Conservation (phyloP, 2,329 filamentous ascomycete genomes). For the Didymella exigua region DNA sequence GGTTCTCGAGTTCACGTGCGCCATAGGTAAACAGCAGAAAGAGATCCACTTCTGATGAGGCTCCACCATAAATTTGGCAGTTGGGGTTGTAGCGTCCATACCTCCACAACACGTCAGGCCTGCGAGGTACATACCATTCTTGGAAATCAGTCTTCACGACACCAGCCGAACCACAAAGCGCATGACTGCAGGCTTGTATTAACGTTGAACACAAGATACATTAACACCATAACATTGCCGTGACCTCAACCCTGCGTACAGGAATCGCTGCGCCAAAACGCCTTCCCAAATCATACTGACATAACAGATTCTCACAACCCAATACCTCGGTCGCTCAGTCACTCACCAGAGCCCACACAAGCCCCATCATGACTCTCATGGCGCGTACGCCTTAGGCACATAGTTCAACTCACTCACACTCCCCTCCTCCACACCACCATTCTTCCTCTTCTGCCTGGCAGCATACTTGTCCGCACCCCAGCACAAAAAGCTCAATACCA, state of each 20-base stretch:
- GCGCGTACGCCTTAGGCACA: constrained; percentile 15
- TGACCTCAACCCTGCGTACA: constrained; percentile 9
- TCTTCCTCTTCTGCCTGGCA: constrained; percentile 40
- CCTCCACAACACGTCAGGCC: not conserved
- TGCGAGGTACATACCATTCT: too few species aligned
- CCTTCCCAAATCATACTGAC: not conserved
- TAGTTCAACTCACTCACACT: constrained; percentile 14
- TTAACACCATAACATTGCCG: not conserved
- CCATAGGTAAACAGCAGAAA: not conserved
- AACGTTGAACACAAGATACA: not conserved
- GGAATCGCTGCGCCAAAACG: constrained; percentile 7
- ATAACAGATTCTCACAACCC: not conserved
- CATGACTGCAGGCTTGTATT: too few species aligned
- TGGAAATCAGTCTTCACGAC: not conserved
- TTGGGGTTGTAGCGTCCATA: not conserved
- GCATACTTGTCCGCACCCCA: constrained; percentile 49
- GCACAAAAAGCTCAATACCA: constrained; percentile 41
- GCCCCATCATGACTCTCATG: not conserved
- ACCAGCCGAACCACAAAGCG: too few species aligned
- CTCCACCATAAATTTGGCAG: not conserved
- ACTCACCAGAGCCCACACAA: not conserved
- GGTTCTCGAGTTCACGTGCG: not conserved
- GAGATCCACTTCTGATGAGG: not conserved
- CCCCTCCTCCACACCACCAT: constrained; percentile 17
- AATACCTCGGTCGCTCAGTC: too few species aligned